Base-by-base conservation (phyloP, 2,329 filamentous ascomycete genomes). In the Colletotrichum noveboracense region DNA sequence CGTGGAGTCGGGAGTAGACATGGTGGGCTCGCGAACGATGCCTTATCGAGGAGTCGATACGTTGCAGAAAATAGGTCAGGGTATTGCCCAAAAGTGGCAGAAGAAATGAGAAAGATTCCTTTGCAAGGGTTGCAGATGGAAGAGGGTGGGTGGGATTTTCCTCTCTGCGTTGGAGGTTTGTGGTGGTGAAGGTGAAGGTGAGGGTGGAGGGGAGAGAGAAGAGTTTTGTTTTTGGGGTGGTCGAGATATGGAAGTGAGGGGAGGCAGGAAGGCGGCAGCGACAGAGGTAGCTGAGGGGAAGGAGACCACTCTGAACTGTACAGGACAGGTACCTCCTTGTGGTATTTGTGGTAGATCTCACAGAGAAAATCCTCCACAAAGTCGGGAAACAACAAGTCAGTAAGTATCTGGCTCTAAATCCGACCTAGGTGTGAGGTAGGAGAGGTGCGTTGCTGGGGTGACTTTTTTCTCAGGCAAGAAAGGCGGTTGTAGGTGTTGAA, bases 21-120 rank as follows among this genome's bases (percentile, higher is more conserved):
- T 78, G 36, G 34, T 34, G 65, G 58, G 56, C 26, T 56, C 32
- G 43, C 38, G 64, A 32, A 60, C 62, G 58, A 58, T 68, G 64
- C 13, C 62, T 65, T 60, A 21, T 21, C 28, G 64, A 30, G 52
- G 70, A 52, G 28, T 69, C 52, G 56, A 65, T 74, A 65, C 74
- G 66, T 76, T 58, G 43, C 75, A 72, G 64, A 66, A 76, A 66
- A 72, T 75, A 68, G 24, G 30, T 48, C 30, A 68, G 66, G 74
- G 56, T 76, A 69, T 69, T 60, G 64, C 56, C 74, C 28, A 48
- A 69, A 75, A 70, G 74, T 74, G 70, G 64, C 62, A 65, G 74
- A 76, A 48, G 65, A 75, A 48, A 73, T 76, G 70, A n/a, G 48
- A 69, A 73, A 74, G 64, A 76, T 76, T 73, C 58, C 58, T 65